phyloP scores from a whole-genome alignment of 2,329 filamentous ascomycete genomes.

The Microdochium bolleyi region DNA sequence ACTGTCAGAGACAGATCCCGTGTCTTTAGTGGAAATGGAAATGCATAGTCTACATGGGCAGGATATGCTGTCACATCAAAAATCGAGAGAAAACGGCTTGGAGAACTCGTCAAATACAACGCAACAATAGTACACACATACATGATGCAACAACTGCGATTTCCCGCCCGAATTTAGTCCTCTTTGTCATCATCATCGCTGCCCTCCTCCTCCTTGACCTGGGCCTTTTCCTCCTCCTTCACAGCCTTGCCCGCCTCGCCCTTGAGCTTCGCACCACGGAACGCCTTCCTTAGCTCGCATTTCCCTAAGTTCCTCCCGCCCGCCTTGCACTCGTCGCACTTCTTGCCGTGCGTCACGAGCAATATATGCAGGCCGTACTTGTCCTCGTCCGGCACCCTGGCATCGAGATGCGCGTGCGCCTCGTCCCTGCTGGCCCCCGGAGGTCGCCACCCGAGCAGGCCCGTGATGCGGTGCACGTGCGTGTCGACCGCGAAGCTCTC shows the following conservation, averaged over 20 bases:
- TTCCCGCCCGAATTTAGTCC: no score
- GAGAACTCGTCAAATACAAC: no score
- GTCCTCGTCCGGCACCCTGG: constrained; percentile 33
- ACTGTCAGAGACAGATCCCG: no score
- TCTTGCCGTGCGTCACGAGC: constrained; percentile 37
- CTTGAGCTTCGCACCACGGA: constrained; percentile 17
- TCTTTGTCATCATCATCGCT: not conserved
- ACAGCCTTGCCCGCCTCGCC: constrained; percentile 6
- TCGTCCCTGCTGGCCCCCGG: constrained; percentile 30
- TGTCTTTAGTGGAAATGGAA: no score
- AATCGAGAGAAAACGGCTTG: no score
- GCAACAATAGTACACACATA: no score
- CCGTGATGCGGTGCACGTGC: constrained; percentile 41
- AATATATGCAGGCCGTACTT: constrained; percentile 44
- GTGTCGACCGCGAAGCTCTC: constrained; percentile 45
- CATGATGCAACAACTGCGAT: not conserved
- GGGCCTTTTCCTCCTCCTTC: constrained; percentile 3
- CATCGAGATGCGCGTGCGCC: constrained; percentile 41
- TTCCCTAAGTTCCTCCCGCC: constrained; percentile 28
- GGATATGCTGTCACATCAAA: no score
- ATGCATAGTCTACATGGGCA: no score
- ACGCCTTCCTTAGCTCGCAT: constrained; percentile 32
- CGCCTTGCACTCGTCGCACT: constrained; percentile 35
- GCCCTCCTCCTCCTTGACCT: constrained; percentile 3
- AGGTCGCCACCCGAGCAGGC: constrained; percentile 40